Evolutionary conservation across 2,329 filamentous ascomycete genomes (phyloP), one percentile per base, ranked within the genome.

Genomic region (Cryphonectria nitschkei): DNA sequence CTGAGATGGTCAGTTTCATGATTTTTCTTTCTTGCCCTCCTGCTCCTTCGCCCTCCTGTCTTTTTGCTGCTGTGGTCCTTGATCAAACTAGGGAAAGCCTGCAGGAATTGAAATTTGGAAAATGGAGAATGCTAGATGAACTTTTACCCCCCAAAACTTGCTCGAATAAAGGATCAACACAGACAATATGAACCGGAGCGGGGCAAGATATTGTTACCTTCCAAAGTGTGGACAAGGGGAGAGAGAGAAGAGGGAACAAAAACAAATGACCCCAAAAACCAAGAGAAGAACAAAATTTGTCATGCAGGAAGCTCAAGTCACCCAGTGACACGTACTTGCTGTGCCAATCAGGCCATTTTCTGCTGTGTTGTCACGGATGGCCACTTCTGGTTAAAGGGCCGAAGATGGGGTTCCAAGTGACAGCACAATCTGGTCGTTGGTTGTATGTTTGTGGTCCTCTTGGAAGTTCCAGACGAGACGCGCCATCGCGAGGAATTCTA

Each of bases 281-380:
- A 16, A 22, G 22, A 6, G 5, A 6, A 6, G 34, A 34, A 60
- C 26, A 60, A 60, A 56, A n/a, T 56, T 29, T 14, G 52, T 13
- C 52, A 56, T 14, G 52, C 2, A 29, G 52, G 52, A 29, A 29
- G 52, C 52, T 32, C 29, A 32, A 19, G 54, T 26, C 29, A 8
- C 54, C 14, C 8, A 22, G 34, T 26, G 58, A 39, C 58, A 39
- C 58, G 58, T 61, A 4, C 58, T 39, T 61, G 19, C 58, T 37
- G 58, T 19, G 7, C 19, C 46, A 9, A 22, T 37, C 34, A 61
- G 58, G 7, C 58, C 58, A 61, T 34, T 39, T 61, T 61, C 58
- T 61, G 58, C 19, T 39, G 58, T 39, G 58, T 34, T 61, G 58
- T 61, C 26, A 32, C n/a, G 58, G 54, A 32, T 39, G 58, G 54